Percentiles rank a stretch among this genome's conserved stretches.
Conservation (phyloP, 495 filamentous ascomycete species). For the Neurospora sp. region DNA sequence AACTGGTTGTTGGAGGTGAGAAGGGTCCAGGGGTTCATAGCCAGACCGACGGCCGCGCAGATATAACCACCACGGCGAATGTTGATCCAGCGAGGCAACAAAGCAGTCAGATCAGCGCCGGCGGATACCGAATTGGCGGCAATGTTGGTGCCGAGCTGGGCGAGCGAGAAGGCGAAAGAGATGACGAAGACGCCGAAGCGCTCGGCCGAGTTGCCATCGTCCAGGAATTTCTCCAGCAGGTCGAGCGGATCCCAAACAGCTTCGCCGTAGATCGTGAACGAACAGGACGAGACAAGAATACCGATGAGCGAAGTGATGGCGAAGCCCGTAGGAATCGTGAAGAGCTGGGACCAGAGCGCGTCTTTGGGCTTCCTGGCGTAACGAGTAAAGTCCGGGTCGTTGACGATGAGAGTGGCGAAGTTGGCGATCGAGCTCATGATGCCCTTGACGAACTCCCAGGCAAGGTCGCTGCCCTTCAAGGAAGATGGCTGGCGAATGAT, state of each 20-base stretch:
- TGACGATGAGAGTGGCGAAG: slow-evolving; percentile 79
- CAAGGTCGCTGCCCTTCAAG: slow-evolving; percentile 56
- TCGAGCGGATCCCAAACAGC: slow-evolving; percentile 83
- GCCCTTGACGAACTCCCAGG: slow-evolving; percentile 72
- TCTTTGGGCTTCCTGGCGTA: slow-evolving; percentile 74
- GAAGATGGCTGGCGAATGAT: slow-evolving; percentile 64
- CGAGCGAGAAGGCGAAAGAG: slow-evolving; percentile 68
- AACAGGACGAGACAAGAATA: slow-evolving; percentile 85
- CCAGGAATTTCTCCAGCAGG: slow-evolving; percentile 63
- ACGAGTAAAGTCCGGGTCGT: slow-evolving; percentile 79
- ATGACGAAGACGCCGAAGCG: slow-evolving; percentile 89
- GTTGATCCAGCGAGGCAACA: slow-evolving; percentile 78
- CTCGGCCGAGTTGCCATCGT: slow-evolving; percentile 60
- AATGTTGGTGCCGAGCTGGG: slow-evolving; percentile 89
- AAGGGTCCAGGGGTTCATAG: slow-evolving; percentile 85
- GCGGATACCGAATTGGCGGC: slow-evolving; percentile 85
- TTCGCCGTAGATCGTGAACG: slow-evolving; percentile 62
- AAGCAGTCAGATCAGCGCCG: slow-evolving; percentile 82
- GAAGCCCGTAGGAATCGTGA: slow-evolving; percentile 81
- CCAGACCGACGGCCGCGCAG: slow-evolving; percentile 72
- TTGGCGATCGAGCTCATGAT: slow-evolving; percentile 89
- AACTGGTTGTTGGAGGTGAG: slow-evolving; percentile 74
- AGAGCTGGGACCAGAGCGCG: slow-evolving; percentile 79
- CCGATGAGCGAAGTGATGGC: slow-evolving; percentile 87
- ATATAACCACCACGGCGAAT: slow-evolving; percentile 88